Evolutionary conservation across 768 basidiomycete species (phyloP).

Genomic region (Suillus brevipes): DNA sequence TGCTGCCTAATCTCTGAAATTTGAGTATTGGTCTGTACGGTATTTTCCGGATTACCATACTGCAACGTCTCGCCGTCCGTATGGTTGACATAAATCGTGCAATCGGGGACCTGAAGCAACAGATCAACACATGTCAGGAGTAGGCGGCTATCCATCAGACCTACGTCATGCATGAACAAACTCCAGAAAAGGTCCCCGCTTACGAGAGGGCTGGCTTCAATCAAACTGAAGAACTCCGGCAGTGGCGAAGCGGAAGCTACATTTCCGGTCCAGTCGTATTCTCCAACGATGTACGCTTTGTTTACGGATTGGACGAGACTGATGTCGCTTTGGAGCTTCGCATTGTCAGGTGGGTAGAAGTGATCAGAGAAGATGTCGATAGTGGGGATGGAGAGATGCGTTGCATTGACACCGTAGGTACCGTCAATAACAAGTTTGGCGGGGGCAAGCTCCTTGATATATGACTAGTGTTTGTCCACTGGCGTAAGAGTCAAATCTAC

Average conservation of each 20-base stretch:
- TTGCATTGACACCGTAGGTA: not conserved
- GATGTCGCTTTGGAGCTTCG: slow-evolving; percentile 17
- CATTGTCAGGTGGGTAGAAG: slow-evolving; percentile 17
- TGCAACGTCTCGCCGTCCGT: slow-evolving; percentile 7
- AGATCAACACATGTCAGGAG: not conserved
- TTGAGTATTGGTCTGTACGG: slow-evolving; percentile 4
- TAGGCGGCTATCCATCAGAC: not conserved
- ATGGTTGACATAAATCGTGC: slow-evolving; percentile 12
- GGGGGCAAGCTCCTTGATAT: slow-evolving; percentile 29
- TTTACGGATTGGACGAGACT: slow-evolving; percentile 13
- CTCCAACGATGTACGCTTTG: slow-evolving; percentile 26
- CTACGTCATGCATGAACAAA: slow-evolving; percentile 28
- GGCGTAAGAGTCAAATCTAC: slow-evolving; percentile 1
- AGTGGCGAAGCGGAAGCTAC: slow-evolving; percentile 17
- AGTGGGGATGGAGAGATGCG: not conserved
- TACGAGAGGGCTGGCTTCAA: slow-evolving; percentile 13
- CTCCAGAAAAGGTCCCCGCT: slow-evolving; percentile 27
- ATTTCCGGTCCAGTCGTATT: slow-evolving; percentile 27
- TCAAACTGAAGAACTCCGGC: slow-evolving; percentile 14
- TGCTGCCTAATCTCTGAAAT: slow-evolving; percentile 9
- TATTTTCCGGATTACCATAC: slow-evolving; percentile 11
- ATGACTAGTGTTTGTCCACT: not conserved
- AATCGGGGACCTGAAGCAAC: slow-evolving; percentile 12
- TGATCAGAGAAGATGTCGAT: slow-evolving; percentile 14
- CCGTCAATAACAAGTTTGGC: slow-evolving; percentile 23